Evolutionary conservation across 1,139 yeast species (phyloP), one percentile per base, ranked within the genome.

Genomic region (Saccharomyces hybrid): DNA sequence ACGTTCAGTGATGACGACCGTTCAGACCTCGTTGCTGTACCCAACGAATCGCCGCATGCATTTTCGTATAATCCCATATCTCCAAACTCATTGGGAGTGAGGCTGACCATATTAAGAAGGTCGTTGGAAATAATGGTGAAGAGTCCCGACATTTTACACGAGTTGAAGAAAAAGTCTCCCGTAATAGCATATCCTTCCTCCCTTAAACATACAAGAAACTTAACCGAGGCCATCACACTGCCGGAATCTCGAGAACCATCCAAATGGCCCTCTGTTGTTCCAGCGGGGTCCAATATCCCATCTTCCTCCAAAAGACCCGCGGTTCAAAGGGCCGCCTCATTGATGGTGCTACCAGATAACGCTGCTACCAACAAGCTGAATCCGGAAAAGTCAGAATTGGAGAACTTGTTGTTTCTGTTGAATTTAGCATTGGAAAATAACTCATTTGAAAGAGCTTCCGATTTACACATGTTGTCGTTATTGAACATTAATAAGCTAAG

Each of bases 61-160:
- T 88, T 86, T 65, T 86, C 95, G 0, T 88, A 88, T 68, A 89
- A 93, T 3, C 88, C 86, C 57, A 73, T 87, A 54, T 84, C 93
- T 4, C 93, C 89, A 14, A 86, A 86, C 65, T 85, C 95, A 1
- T 70, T 88, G 56, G 88, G 95, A 0, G 79, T 87, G 53, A 74
- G 96, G 53, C 73, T 88, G 58, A 84, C 84, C 58, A 90, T 87
- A 12, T 74, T 88, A 62, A 86, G 84, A 63, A 73, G 95, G 58
- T 85, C 93, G 6, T 71, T 88, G 53, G 88, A 87, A 66, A 84
- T 88, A 26, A 58, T 66, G 56, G 62, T 66, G 32, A 57, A 60
- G 21, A 62, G 62, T 51, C 66, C 67, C 1, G 56, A 58, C n/a
- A 58, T 64, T 52, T 50, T 63, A 49, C 44, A 38, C 5, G 44